These are phyloP conservation scores for Carex scoparia DNA, from an alignment of 176 grass and related monocot genomes.

Conservation along the genomic window DNA sequence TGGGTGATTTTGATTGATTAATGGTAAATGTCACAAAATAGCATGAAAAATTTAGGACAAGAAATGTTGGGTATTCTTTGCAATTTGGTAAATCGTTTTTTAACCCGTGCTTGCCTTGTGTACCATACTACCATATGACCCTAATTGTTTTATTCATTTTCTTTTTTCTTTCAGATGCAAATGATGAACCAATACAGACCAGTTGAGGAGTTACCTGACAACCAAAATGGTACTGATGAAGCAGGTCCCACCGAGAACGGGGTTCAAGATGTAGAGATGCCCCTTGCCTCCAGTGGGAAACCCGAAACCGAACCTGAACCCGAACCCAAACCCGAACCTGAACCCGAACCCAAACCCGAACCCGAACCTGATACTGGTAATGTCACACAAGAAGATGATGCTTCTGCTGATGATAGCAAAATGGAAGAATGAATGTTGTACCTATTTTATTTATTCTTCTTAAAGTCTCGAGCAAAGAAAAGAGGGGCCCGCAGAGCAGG, in stretches of 20 bases:
- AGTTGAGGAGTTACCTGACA: background rate
- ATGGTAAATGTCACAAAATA: background rate
- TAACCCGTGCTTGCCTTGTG: background rate
- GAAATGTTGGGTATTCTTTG: background rate
- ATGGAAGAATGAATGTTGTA: slow-evolving; percentile 22
- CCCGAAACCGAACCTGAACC: background rate
- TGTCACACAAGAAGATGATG: slow-evolving; percentile 8
- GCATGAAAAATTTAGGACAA: background rate
- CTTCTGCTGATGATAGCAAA: slow-evolving; percentile 18
- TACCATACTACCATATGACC: background rate
- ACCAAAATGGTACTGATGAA: slow-evolving; percentile 31
- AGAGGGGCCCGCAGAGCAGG: background rate
- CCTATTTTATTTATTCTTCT: background rate
- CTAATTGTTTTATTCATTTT: background rate
- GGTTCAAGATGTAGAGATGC: slow-evolving; percentile 28
- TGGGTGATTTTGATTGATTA: background rate
- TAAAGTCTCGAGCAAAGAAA: background rate
- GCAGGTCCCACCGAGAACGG: slow-evolving; percentile 25
- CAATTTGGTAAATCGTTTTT: background rate
- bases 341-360: too few relatives aligned
- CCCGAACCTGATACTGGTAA: too few relatives aligned
- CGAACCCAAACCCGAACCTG: too few relatives aligned
- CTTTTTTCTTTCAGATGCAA: slow-evolving; percentile 56
- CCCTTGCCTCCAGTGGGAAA: slow-evolving; percentile 10
- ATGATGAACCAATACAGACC: slow-evolving; percentile 51